Conservation (phyloP, 805 yeast species). For the Komagataella kurtzmanii region DNA sequence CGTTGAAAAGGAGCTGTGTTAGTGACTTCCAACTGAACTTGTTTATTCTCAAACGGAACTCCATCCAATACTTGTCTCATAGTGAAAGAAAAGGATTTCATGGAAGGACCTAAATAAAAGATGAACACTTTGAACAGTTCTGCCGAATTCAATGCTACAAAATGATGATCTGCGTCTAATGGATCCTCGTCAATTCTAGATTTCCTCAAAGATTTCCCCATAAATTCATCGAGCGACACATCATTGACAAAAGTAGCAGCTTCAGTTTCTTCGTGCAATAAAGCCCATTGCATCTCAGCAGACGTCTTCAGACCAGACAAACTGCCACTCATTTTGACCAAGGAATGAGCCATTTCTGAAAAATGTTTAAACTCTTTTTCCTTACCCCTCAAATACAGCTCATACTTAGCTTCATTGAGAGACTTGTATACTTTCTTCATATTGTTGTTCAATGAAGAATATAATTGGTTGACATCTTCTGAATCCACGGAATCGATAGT, state of each 20-base stretch:
- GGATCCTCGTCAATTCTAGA: neutral
- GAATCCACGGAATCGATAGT: constrained; percentile 30
- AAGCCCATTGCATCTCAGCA: constrained; percentile 50
- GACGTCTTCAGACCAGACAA: constrained; percentile 59
- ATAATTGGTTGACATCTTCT: constrained; percentile 22
- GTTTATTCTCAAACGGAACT: constrained; percentile 34
- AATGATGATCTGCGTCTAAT: constrained; percentile 6
- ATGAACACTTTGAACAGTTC: constrained; percentile 57
- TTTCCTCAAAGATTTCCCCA: neutral
- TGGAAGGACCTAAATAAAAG: constrained; percentile 57
- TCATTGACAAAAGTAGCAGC: constrained; percentile 1
- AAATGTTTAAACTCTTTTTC: constrained; percentile 38
- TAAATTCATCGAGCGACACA: constrained; percentile 6
- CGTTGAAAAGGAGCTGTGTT: constrained; percentile 22
- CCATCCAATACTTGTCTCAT: constrained; percentile 46
- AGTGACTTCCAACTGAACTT: neutral
- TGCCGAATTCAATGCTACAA: constrained; percentile 14
- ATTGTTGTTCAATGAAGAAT: constrained; percentile 24
- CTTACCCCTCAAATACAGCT: constrained; percentile 37
- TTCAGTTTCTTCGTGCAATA: constrained; percentile 24
- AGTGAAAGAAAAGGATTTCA: constrained; percentile 52
- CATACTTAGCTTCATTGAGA: constrained; percentile 50
- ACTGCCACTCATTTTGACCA: constrained; percentile 37
- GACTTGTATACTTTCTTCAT: constrained; percentile 23
- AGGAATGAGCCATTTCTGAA: constrained; percentile 32